phyloP scores from a whole-genome alignment of 1,284 basidiomycete species.

The Fereydounia khargensis region DNA sequence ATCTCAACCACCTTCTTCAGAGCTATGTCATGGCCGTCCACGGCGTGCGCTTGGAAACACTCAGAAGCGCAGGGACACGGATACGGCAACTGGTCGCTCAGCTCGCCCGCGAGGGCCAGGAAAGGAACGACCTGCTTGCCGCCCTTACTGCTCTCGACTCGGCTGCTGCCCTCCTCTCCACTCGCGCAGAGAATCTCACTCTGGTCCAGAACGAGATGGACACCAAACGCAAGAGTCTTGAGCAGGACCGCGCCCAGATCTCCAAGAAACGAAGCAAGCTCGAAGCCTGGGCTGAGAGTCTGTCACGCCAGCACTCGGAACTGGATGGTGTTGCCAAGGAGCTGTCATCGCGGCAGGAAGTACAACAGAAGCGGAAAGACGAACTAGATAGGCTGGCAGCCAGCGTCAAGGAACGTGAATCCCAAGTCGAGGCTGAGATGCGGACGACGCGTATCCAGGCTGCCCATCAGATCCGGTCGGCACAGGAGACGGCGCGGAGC shows the following conservation, averaged over 20 bases:
- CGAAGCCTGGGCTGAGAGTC: background rate
- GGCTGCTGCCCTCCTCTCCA: too few relatives aligned
- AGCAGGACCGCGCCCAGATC: too few relatives aligned
- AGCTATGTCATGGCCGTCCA: conserved; percentile 19
- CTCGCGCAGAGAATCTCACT: too few relatives aligned
- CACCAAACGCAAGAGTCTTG: too few relatives aligned
- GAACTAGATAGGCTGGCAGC: background rate
- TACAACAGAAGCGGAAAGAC: background rate
- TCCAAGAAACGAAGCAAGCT: conserved; percentile 4
- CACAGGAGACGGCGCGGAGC: background rate
- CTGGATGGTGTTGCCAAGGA: too few relatives aligned
- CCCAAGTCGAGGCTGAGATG: conserved; percentile 2
- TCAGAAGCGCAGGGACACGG: too few relatives aligned
- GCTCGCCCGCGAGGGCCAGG: too few relatives aligned
- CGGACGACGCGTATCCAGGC: background rate
- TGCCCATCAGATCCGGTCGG: background rate
- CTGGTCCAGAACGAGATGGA: too few relatives aligned
- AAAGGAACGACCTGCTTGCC: too few relatives aligned
- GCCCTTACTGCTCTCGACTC: too few relatives aligned
- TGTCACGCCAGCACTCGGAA: background rate
- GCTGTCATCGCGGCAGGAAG: too few relatives aligned
- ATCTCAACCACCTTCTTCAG: conserved; percentile 18
- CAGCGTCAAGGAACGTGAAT: conserved; percentile 5
- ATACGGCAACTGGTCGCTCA: too few relatives aligned
- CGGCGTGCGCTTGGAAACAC: background rate